These are phyloP conservation scores for Chaetomiaceae sp. DNA, from an alignment of 2,329 filamentous ascomycete genomes.

Conservation along the genomic window DNA sequence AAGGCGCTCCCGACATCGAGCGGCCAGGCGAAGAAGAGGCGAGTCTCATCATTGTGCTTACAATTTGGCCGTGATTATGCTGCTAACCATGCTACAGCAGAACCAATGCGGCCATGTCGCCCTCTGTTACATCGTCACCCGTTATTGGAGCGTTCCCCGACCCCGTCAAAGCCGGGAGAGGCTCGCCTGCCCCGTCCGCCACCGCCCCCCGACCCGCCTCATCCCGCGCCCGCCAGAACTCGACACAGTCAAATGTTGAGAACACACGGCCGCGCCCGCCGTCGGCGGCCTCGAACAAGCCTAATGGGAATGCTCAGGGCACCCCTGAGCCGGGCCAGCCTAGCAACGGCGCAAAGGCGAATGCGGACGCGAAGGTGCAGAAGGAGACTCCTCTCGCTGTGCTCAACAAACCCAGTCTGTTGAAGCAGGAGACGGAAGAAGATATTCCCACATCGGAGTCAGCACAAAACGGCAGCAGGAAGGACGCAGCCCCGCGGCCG, in stretches of 20 bases:
- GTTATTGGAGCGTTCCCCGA: slow-evolving; percentile 65
- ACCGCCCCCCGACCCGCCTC: slow-evolving; percentile 57
- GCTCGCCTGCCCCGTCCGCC: slow-evolving; percentile 54
- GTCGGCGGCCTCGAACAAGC: slow-evolving; percentile 56
- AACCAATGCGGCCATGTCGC: slow-evolving; percentile 49
- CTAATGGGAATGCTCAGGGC: slow-evolving; percentile 44
- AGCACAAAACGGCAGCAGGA: slow-evolving; percentile 18
- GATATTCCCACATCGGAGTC: slow-evolving; percentile 23
- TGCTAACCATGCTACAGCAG: slow-evolving; percentile 22
- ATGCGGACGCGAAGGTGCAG: slow-evolving; percentile 43
- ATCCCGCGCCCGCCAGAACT: slow-evolving; percentile 70
- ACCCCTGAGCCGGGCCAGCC: slow-evolving; percentile 32
- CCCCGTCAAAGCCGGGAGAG: slow-evolving; percentile 42
- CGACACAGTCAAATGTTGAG: slow-evolving; percentile 55
- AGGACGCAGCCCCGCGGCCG: slow-evolving; percentile 8
- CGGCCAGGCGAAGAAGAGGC: slow-evolving; percentile 74
- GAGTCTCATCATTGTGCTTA: slow-evolving; percentile 32
- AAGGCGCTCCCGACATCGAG: slow-evolving; percentile 61
- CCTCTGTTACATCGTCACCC: slow-evolving; percentile 69
- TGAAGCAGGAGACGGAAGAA: slow-evolving; percentile 28
- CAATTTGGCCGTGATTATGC: not conserved
- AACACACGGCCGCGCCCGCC: slow-evolving; percentile 48
- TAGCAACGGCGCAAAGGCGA: slow-evolving; percentile 28
- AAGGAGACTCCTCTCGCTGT: slow-evolving; percentile 40
- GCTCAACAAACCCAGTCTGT: slow-evolving; percentile 26